A percentile compares a stretch with the other conserved stretches of the same genome.
These are phyloP conservation scores for Candida sp. DNA, from an alignment of 1,139 yeast species.

Conservation along the genomic window DNA sequence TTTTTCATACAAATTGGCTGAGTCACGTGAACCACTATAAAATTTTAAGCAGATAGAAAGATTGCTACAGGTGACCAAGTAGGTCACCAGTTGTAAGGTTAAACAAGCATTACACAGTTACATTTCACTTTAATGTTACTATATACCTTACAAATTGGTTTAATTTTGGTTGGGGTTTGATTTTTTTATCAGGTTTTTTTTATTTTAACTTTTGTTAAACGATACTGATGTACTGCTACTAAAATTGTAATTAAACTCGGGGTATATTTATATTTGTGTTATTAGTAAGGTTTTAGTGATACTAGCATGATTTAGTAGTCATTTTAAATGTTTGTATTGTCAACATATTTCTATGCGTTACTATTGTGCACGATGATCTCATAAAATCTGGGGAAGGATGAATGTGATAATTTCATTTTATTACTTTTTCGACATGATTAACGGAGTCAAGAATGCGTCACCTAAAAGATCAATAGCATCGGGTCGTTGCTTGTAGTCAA, in stretches of 20 bases:
- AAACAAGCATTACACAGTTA: no score
- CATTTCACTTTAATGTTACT: no score
- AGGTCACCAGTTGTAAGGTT: no score
- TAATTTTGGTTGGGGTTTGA: no score
- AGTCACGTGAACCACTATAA: neutral
- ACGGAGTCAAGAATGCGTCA: constrained; percentile 56
- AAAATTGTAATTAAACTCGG: no score
- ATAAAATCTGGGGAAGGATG: neutral
- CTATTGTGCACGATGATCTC: neutral
- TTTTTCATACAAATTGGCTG: neutral
- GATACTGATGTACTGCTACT: no score
- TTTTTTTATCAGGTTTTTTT: no score
- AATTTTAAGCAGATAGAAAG: neutral
- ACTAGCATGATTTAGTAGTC: neutral
- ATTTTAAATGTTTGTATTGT: neutral
- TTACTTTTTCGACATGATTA: constrained; percentile 39
- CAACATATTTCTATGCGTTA: neutral
- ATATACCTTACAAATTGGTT: no score
- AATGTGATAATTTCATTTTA: neutral
- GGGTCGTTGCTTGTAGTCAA: constrained; percentile 72
- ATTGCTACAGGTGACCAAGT: neutral
- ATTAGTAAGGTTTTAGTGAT: no score
- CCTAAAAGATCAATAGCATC: constrained; percentile 66
- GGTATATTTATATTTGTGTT: no score
- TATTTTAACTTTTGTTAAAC: no score